A percentile compares a stretch with the other conserved stretches of the same genome.
Evolutionary conservation across 1,139 yeast species (phyloP).

Genomic region (Lodderomyces jiufengensis): DNA sequence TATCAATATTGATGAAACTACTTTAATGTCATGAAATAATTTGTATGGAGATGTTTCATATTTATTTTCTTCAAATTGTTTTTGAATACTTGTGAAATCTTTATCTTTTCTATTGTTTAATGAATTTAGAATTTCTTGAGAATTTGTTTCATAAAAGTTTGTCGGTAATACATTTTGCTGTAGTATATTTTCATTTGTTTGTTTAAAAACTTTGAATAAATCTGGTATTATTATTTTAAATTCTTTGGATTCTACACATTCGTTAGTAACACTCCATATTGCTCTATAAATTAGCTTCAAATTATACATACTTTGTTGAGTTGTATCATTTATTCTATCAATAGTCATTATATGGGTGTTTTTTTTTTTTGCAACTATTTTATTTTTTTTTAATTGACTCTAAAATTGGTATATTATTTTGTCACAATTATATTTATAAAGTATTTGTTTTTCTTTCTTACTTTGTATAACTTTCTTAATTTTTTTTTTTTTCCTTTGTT

Average conservation of each 20-base stretch:
- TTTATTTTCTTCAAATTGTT: conserved; percentile 20
- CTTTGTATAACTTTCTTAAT: conserved; percentile 8
- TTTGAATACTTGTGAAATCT: conserved; percentile 19
- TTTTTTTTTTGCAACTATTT: too few relatives aligned
- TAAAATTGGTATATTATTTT: too few relatives aligned
- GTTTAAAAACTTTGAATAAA: conserved; percentile 26
- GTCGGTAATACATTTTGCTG: conserved; percentile 38
- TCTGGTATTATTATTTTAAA: conserved; percentile 15
- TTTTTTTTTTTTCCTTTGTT: not conserved
- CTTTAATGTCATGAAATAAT: conserved; percentile 70
- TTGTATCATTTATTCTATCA: too few relatives aligned
- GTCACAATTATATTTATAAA: too few relatives aligned
- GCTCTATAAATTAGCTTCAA: too few relatives aligned
- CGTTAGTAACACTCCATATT: too few relatives aligned
- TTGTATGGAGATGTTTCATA: conserved; percentile 47
- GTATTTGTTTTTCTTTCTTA: conserved; percentile 1
- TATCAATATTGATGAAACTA: conserved; percentile 54
- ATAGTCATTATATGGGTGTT: too few relatives aligned
- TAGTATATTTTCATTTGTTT: conserved; percentile 37
- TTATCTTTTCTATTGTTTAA: conserved; percentile 25
- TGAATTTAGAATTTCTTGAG: conserved; percentile 40
- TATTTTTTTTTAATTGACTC: too few relatives aligned
- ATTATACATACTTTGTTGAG: too few relatives aligned
- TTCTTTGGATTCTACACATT: not conserved
- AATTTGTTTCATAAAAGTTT: conserved; percentile 43